Evolutionary conservation across 169 alveolate genomes (phyloP).

Genomic region (Eimeria zaria): DNA sequence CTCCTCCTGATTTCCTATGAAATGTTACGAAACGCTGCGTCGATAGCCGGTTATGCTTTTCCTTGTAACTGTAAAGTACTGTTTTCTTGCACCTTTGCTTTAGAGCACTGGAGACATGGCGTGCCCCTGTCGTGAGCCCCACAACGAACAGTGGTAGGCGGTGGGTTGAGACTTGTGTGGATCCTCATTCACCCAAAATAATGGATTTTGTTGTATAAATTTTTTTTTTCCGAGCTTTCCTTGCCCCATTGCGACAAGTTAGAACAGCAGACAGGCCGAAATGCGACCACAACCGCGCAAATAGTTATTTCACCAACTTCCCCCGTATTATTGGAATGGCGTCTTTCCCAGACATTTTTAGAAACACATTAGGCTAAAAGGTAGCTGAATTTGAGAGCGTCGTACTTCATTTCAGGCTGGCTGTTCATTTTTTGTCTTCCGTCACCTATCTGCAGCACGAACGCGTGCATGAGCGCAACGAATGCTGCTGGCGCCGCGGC

Average conservation of each 20-base stretch:
- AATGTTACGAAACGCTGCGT: neutral
- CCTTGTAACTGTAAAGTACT: neutral
- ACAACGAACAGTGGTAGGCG: neutral
- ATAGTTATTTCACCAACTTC: neutral
- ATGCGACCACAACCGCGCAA: neutral
- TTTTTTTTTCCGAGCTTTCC: neutral
- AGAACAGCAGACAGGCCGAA: too few species aligned
- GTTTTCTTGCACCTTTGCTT: conserved; percentile 10
- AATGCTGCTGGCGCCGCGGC: neutral
- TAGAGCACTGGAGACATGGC: neutral
- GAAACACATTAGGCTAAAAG: neutral
- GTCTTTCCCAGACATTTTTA: neutral
- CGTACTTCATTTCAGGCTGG: neutral
- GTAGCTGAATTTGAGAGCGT: neutral
- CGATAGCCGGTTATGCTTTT: neutral
- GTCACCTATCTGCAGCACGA: neutral
- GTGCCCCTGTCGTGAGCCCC: conserved; percentile 14
- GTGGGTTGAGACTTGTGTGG: neutral
- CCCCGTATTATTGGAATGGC: neutral
- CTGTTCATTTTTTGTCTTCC: conserved; percentile 11
- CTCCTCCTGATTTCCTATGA: neutral
- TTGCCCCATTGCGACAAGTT: neutral
- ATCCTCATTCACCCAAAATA: neutral
- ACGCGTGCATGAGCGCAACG: neutral
- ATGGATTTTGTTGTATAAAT: neutral